phyloP scores from a whole-genome alignment of 176 grass and related monocot genomes.

The Oryza nivara region DNA sequence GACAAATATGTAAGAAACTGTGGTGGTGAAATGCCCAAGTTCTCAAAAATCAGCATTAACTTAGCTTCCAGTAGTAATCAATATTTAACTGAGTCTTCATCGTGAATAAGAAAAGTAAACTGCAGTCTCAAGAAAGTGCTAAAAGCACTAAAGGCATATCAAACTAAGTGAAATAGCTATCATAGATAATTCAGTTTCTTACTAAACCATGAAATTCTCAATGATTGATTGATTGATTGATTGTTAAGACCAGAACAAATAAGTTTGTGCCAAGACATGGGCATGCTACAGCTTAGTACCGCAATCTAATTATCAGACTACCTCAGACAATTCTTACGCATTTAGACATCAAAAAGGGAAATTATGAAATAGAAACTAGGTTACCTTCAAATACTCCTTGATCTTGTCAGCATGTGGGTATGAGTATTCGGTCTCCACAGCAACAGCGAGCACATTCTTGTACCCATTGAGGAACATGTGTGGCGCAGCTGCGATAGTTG shows the following conservation, averaged over 20 bases:
- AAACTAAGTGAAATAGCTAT: no score
- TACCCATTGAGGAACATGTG: constrained; percentile 92
- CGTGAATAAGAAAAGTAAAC: neutral
- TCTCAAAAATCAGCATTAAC: neutral
- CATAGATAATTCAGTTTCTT: no score
- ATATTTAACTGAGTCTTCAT: no score
- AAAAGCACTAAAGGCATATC: no score
- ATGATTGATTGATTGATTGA: no score
- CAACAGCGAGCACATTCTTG: constrained; percentile 87
- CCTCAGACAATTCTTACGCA: neutral
- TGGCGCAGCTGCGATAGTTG: constrained; percentile 69
- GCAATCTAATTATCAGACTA: neutral
- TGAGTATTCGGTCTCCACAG: constrained; percentile 75
- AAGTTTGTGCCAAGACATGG: neutral
- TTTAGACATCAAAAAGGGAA: neutral
- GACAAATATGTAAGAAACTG: neutral
- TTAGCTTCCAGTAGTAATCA: no score
- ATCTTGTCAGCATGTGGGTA: constrained; percentile 80
- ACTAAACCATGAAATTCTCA: no score
- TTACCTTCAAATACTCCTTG: constrained; percentile 90
- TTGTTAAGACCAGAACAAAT: no score
- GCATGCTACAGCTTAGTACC: neutral
- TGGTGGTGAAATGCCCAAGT: neutral
- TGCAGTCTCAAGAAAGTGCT: neutral
- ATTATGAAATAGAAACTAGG: neutral